Evolutionary conservation across 768 basidiomycete species (phyloP).

Genomic region (Cubamyces sp.): DNA sequence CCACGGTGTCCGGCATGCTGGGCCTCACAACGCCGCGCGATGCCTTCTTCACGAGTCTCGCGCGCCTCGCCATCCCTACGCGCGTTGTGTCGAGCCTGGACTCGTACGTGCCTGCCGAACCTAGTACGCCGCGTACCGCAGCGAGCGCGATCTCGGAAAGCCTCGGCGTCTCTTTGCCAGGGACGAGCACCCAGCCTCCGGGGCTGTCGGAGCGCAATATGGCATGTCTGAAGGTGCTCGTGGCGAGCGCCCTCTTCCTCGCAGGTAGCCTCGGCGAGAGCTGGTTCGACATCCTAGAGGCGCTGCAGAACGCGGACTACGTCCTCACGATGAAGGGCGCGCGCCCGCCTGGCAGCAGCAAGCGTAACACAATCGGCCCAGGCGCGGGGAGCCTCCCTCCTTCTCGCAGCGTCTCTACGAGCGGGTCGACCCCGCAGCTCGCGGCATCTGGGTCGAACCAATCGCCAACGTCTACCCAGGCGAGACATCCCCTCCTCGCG

Average conservation of each 20-base stretch:
- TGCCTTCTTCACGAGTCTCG: constrained; percentile 87
- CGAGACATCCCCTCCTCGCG: constrained; percentile 62
- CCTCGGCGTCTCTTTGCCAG: constrained; percentile 55
- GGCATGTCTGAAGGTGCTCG: constrained; percentile 83
- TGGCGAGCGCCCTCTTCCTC: constrained; percentile 77
- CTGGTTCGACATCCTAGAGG: constrained; percentile 91
- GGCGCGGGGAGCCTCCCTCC: constrained; percentile 38
- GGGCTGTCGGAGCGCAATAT: constrained; percentile 88
- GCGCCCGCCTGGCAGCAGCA: constrained; percentile 22
- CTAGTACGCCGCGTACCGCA: constrained; percentile 62
- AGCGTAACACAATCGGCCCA: constrained; percentile 32
- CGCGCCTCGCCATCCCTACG: constrained; percentile 92
- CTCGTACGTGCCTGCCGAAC: constrained; percentile 46
- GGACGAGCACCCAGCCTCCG: constrained; percentile 56
- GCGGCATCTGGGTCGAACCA: constrained; percentile 27
- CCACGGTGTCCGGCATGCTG: constrained; percentile 89
- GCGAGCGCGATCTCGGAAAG: constrained; percentile 65
- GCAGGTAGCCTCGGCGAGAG: constrained; percentile 86
- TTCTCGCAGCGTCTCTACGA: constrained; percentile 40
- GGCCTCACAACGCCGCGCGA: constrained; percentile 85
- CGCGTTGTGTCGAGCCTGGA: constrained; percentile 87
- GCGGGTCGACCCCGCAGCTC: constrained; percentile 16
- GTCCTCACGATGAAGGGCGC: constrained; percentile 70
- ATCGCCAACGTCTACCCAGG: constrained; percentile 31
- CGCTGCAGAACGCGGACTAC: constrained; percentile 93